Base-by-base conservation (phyloP, 1,284 basidiomycete species). In the Pterulicium gracile region DNA sequence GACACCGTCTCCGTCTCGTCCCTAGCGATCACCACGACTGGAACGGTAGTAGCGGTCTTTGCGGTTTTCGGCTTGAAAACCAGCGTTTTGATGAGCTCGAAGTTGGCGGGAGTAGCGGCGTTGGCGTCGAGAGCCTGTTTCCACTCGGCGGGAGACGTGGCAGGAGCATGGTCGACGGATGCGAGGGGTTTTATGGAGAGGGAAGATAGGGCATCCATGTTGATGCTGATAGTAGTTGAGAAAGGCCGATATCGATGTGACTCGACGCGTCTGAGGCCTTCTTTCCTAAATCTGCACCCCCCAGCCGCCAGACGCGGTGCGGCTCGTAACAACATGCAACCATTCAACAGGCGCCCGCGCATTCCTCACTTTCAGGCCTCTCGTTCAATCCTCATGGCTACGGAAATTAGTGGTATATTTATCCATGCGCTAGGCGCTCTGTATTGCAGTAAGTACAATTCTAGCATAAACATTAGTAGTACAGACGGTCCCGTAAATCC, bases 51-150 rank as follows among this genome's bases (percentile, higher is more conserved):
- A 3, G 88, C 90, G 0, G 77, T 76, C 66, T 96, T 96, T 43
- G 92, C 86, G 1, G 91, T 91, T 65, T 91, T 91, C 27, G 89
- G 88, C 59, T 92, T 92, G 77, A 87, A 91, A 46, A 91, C 84
- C 54, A 92, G 77, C 24, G 82, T 87, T 65, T 92, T 91, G 61
- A 84, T 73, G 54, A 87, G 69, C 59, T 86, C 75, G 58, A 83
- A 87, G 3, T 68, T 65, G 44, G 65, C 60, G 1, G 86, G 82
- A 24, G 72, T 67, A 20, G 69, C 62, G 23, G 68, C 50, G 43
- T 62, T 61, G 3, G 70, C 66, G 48, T 68, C 63, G 54, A 89
- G 62, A 27, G 77, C 73, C 44, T 79, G 76, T 53, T 73, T 73
- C 87, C 86, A 89, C 40, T 74, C 61, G 1, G 75, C 71, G 1